A percentile compares a stretch with the other conserved stretches of the same genome.
These are phyloP conservation scores for Kalmusia sp. DNA, from an alignment of 2,329 filamentous ascomycete species.

Conservation along the genomic window DNA sequence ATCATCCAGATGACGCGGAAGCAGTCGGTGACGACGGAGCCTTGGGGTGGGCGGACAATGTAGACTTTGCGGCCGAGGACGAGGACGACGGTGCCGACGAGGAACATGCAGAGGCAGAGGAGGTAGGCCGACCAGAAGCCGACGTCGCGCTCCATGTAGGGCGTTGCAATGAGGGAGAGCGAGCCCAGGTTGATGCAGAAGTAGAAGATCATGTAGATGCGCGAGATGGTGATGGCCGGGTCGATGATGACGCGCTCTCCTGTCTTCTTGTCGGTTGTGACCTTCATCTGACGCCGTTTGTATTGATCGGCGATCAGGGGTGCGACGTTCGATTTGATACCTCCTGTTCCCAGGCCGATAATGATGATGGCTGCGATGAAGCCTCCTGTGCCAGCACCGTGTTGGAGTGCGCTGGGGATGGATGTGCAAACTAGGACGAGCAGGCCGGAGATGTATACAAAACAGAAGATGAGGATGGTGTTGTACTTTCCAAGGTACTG, in stretches of 20 bases:
- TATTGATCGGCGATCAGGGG: slow-evolving; percentile 60
- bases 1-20: slow-evolving; percentile 68
- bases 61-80: slow-evolving; percentile 47
- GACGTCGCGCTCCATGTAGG: slow-evolving; percentile 73
- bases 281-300: slow-evolving; percentile 49
- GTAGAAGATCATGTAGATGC: slow-evolving; percentile 71
- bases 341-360: slow-evolving; percentile 76
- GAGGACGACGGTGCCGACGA: slow-evolving; percentile 65
- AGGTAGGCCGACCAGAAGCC: slow-evolving; percentile 75
- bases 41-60: slow-evolving; percentile 47
- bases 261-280: slow-evolving; percentile 50
- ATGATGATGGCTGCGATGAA: slow-evolving; percentile 69
- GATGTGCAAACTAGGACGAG: slow-evolving; percentile 71
- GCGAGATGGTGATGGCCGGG: slow-evolving; percentile 55
- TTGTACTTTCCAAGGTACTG: slow-evolving; percentile 74
- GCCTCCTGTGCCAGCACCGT: slow-evolving; percentile 66
- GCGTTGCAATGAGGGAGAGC: slow-evolving; percentile 71
- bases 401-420: slow-evolving; percentile 68
- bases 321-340: slow-evolving; percentile 81
- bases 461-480: slow-evolving; percentile 72
- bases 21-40: slow-evolving; percentile 46
- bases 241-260: slow-evolving; percentile 57
- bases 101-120: slow-evolving; percentile 70
- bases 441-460: slow-evolving; percentile 70
- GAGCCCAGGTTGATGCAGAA: slow-evolving; percentile 75